These are phyloP conservation scores for Penicillium argentinense DNA, from an alignment of 495 filamentous ascomycete species.

Conservation along the genomic window DNA sequence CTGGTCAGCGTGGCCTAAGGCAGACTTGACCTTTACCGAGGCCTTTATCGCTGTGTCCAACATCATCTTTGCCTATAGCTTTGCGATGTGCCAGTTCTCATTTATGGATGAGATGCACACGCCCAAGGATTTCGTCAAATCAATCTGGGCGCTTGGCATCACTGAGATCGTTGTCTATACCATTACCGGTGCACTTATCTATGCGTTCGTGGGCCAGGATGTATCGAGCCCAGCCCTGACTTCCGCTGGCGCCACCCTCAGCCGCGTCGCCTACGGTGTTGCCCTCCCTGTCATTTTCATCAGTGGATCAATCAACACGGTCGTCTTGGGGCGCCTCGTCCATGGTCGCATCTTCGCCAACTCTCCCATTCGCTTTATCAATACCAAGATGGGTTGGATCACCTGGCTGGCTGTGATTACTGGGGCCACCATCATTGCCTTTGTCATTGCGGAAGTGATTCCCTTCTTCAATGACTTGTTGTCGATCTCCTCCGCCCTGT, in stretches of 20 bases:
- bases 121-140: constrained; percentile 60
- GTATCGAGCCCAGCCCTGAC: constrained; percentile 68
- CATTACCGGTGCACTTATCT: constrained; percentile 65
- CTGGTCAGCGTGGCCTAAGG: constrained; percentile 41
- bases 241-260: constrained; percentile 57
- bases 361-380: constrained; percentile 56
- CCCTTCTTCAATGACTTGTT: constrained; percentile 67
- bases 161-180: constrained; percentile 68
- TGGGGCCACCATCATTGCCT: constrained; percentile 59
- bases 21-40: constrained; percentile 29
- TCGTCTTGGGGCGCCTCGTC: constrained; percentile 60
- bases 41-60: constrained; percentile 64
- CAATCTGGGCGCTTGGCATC: constrained; percentile 58
- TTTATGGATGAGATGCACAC: constrained; percentile 77
- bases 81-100: constrained; percentile 66
- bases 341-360: constrained; percentile 56
- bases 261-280: constrained; percentile 70
- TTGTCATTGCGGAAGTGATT: constrained; percentile 67
- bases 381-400: constrained; percentile 55
- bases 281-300: constrained; percentile 73
- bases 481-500: constrained; percentile 52
- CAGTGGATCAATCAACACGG: constrained; percentile 63
- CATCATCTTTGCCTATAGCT: constrained; percentile 67
- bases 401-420: constrained; percentile 58
- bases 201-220: constrained; percentile 63